Percentiles rank a stretch among this genome's conserved stretches.
Conservation (phyloP, 805 yeast genomes). For the Jamesozyma piceae region DNA sequence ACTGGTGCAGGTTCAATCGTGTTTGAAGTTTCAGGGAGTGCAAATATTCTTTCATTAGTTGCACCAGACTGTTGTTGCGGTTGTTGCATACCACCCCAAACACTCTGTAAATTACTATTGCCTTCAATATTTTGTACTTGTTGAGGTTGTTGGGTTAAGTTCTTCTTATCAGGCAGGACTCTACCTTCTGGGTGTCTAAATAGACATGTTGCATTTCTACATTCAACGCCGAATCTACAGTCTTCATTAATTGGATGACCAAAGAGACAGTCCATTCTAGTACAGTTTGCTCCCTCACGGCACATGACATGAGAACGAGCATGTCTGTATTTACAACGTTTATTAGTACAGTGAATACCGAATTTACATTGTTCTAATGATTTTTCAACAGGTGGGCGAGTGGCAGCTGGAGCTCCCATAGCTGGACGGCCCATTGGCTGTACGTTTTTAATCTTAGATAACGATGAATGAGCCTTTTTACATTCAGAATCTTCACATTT, state of each 20-base stretch:
- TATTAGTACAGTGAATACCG: constrained; percentile 67
- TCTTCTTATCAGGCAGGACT: constrained; percentile 23
- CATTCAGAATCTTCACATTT: constrained; percentile 55
- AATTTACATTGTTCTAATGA: constrained; percentile 77
- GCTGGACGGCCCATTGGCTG: constrained; percentile 23
- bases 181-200: constrained; percentile 80
- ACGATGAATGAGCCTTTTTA: constrained; percentile 75
- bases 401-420: constrained; percentile 5
- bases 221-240: constrained; percentile 71
- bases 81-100: constrained; percentile 1
- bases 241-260: constrained; percentile 72
- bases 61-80: constrained; percentile 17
- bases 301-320: constrained; percentile 66
- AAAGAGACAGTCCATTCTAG: constrained; percentile 71
- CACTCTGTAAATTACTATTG: constrained; percentile 10
- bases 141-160: constrained; percentile 17
- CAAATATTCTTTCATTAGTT: constrained; percentile 60
- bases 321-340: constrained; percentile 74
- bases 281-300: constrained; percentile 73
- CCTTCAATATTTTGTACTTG: constrained; percentile 25
- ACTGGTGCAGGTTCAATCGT: constrained; percentile 52
- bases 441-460: constrained; percentile 39
- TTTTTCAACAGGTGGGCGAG: constrained; percentile 34
- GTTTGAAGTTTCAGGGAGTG: constrained; percentile 64
- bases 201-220: constrained; percentile 63